These are phyloP conservation scores for Aspergillus terreus DNA, from an alignment of 2,329 filamentous ascomycete species.

Conservation along the genomic window DNA sequence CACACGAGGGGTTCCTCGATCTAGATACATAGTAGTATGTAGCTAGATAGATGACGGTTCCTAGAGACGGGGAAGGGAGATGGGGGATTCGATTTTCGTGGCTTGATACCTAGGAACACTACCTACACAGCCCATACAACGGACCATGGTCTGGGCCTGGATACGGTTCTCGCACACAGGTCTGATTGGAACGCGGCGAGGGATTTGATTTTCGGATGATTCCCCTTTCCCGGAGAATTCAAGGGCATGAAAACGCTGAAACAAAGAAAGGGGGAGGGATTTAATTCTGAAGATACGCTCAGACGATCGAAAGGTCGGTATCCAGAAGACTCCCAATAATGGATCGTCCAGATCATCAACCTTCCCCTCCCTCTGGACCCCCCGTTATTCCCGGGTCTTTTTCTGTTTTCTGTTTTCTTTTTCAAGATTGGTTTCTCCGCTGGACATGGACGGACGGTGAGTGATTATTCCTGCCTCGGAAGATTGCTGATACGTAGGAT, in stretches of 20 bases:
- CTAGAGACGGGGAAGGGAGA: background rate
- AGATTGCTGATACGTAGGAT: background rate
- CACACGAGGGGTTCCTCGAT: constrained; percentile 5
- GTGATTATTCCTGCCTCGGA: background rate
- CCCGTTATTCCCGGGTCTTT: background rate
- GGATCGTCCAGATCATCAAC: background rate
- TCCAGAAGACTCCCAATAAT: background rate
- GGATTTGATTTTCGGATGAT: background rate
- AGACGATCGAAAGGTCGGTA: background rate
- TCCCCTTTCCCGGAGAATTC: background rate
- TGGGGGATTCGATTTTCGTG: too few relatives aligned
- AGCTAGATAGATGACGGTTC: background rate
- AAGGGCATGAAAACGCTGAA: background rate
- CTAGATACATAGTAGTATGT: background rate
- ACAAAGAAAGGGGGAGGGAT: constrained; percentile 7
- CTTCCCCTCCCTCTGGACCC: background rate
- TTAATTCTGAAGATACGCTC: background rate
- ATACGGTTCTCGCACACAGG: too few relatives aligned
- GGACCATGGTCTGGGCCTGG: too few relatives aligned
- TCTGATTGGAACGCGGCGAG: background rate
- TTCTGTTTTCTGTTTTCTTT: background rate
- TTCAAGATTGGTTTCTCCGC: background rate
- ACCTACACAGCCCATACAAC: background rate
- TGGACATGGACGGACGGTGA: background rate
- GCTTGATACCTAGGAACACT: background rate